Evolutionary conservation across 176 grass and related monocot species (phyloP).

Genomic region (Hordeum marinum): DNA sequence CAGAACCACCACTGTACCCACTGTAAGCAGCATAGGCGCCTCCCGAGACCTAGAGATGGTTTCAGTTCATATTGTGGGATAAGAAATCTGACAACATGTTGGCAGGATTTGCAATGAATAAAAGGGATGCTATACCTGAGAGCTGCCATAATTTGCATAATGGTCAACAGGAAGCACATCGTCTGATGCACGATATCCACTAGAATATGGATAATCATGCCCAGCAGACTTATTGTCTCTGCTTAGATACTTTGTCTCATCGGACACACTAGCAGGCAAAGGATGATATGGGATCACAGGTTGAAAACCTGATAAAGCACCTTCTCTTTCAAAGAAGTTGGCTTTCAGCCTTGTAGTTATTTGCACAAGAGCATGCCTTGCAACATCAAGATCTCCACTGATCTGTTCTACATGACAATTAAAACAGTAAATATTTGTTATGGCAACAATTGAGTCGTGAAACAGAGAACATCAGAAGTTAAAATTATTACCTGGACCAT

Average conservation of each 20-base stretch:
- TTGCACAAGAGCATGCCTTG: slow-evolving; percentile 79
- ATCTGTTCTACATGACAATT: slow-evolving; percentile 42
- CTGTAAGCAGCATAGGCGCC: slow-evolving; percentile 71
- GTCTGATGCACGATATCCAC: slow-evolving; percentile 59
- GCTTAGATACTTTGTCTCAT: slow-evolving; percentile 61
- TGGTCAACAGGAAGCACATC: slow-evolving; percentile 53
- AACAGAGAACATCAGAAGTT: slow-evolving; percentile 3
- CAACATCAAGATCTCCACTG: slow-evolving; percentile 78
- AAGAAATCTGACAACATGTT: slow-evolving; percentile 18
- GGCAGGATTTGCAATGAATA: not conserved
- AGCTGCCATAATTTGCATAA: slow-evolving; percentile 66
- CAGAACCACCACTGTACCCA: slow-evolving; percentile 62
- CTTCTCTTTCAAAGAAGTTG: slow-evolving; percentile 97
- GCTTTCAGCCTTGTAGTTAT: slow-evolving; percentile 90
- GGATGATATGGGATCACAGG: slow-evolving; percentile 62
- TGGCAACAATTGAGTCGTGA: not conserved
- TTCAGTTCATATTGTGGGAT: slow-evolving; percentile 22
- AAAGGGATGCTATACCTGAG: slow-evolving; percentile 57
- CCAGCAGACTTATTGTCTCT: slow-evolving; percentile 60
- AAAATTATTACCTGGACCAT: slow-evolving; percentile 83
- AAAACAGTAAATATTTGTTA: slow-evolving; percentile 5
- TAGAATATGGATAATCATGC: slow-evolving; percentile 59
- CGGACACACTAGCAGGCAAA: slow-evolving; percentile 51
- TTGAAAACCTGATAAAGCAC: slow-evolving; percentile 57
- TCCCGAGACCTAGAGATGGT: slow-evolving; percentile 56